Base-by-base conservation (phyloP, 2,329 filamentous ascomycete species). In the Pyrenophora teres region DNA sequence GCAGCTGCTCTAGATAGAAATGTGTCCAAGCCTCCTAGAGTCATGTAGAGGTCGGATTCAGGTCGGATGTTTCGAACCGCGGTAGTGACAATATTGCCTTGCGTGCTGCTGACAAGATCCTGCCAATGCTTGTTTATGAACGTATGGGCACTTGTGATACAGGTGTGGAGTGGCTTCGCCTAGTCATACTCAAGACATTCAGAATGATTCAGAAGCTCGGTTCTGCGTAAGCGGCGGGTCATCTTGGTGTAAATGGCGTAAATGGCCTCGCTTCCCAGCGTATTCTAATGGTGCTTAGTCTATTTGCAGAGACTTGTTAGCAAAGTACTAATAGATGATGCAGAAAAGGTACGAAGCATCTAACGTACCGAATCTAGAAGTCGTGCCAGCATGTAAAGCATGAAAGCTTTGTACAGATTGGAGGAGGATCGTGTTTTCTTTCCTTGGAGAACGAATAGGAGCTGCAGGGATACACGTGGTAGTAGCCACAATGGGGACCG, bases 401-500 rank as follows among this genome's bases (percentile, higher is more conserved):
- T 81, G 57, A 80, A 79, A 0, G 59, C 48, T 50, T 85, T 85
- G 68, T 83, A 85, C 51, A 37, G 21, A 9, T 16, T 7, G 3
- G 18, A 23, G 3, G 6, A 12, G 4, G 40, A 33, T 5, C 12
- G 4, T 33, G 4, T 10, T 10, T 33, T 23, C 18, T 19, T 10
- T 68, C 39, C 1, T 60, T 50, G 72, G 75, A 57, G 57, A 15
- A 44, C 16, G 33, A 67, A 56, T 2, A 50, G 36, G 0, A 69
- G 61, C 46, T 85, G 81, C 2, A 83, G 53, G 0, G 73, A 63
- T 0, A 83, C 80, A 1, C 83, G 78, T 2, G 85, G 49, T 0
- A 84, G 69, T 1, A 86, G 69, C 82, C 82, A 86, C 0, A 80
- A 54, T 0, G 82, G 71, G 7, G 81, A 84, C 44, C 79, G 67